Evolutionary conservation across 768 basidiomycete species (phyloP), one percentile per base, ranked within the genome.

Genomic region (Obba rivulosa): DNA sequence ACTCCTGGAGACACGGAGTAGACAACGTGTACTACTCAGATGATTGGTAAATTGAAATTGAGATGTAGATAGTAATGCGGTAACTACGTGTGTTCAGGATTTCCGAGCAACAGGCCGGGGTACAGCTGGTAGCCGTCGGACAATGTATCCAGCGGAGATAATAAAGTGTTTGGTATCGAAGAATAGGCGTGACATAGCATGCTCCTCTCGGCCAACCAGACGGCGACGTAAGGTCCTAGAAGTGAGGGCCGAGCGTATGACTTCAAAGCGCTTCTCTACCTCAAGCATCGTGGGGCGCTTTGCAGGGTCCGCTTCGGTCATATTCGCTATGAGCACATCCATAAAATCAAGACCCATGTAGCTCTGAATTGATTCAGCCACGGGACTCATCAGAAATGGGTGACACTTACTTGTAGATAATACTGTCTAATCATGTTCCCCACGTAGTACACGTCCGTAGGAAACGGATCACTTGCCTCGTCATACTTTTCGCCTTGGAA

Each of bases 181-280:
- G 21, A 23, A 23, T 8, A 14, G 34, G 5, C 34, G 28, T 18
- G 17, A n/a, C 3, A 43, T n/a, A 17, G 2, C 17, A 21, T 8
- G 5, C 24, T 49, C 48, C 3, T 31, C 13, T 23, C 18, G 21
- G 8, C 14, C 18, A 8, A 24, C 42, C 2, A 67, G 48, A 1
- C 69, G 61, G 3, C 66, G 58, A 0, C 71, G 68, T 4, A 68
- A 54, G 41, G 57, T 62, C 58, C 57, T 56, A 17, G n/a, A 34
- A 14, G 51, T 52, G 1, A 68, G 42, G 1, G 41, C 35, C 1
- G 37, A 20, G 3, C 56, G 53, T 4, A 68, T 52, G 8, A 16
- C 24, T n/a, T 54, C 48, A 42, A 70, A 70, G 11, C 61, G 61
- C 3, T 25, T 21, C 8, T 63, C 56, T 14, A 69, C 67, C 8